Evolutionary conservation across 2,329 filamentous ascomycete genomes (phyloP).

Genomic region (Nannizzia gypsea): DNA sequence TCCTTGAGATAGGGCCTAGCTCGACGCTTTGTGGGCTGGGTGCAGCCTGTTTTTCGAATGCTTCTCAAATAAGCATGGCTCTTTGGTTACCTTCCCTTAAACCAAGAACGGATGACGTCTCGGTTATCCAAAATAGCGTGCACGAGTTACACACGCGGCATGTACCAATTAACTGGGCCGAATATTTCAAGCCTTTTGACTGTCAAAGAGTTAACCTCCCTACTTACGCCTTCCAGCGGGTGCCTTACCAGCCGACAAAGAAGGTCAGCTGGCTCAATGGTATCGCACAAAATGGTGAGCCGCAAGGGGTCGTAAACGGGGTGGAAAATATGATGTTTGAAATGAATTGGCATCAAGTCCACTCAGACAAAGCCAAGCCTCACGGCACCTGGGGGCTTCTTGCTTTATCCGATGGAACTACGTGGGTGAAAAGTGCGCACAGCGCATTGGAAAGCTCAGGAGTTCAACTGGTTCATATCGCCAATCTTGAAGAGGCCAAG

Average conservation of each 20-base stretch:
- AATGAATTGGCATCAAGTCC: background rate
- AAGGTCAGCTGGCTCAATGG: background rate
- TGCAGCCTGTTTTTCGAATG: background rate
- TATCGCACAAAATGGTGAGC: background rate
- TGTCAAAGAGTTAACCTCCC: background rate
- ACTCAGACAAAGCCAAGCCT: background rate
- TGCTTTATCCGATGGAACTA: background rate
- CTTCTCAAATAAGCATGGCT: background rate
- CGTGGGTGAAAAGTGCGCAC: background rate
- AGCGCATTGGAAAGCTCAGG: background rate
- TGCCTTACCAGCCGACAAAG: background rate
- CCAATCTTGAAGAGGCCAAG: background rate
- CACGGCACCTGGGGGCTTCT: background rate
- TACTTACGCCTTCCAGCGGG: conserved; percentile 2
- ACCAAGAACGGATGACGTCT: background rate
- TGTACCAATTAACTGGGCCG: background rate
- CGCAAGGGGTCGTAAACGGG: background rate
- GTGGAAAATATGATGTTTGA: background rate
- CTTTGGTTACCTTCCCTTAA: background rate
- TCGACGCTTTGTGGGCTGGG: background rate
- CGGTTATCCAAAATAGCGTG: conserved; percentile 1
- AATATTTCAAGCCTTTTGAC: background rate
- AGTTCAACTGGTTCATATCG: background rate
- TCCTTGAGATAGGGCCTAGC: background rate
- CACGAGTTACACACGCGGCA: background rate